A percentile compares a stretch with the other conserved stretches of the same genome.
These are phyloP conservation scores for Chalciporus chontae DNA, from an alignment of 768 basidiomycete species.

Conservation along the genomic window DNA sequence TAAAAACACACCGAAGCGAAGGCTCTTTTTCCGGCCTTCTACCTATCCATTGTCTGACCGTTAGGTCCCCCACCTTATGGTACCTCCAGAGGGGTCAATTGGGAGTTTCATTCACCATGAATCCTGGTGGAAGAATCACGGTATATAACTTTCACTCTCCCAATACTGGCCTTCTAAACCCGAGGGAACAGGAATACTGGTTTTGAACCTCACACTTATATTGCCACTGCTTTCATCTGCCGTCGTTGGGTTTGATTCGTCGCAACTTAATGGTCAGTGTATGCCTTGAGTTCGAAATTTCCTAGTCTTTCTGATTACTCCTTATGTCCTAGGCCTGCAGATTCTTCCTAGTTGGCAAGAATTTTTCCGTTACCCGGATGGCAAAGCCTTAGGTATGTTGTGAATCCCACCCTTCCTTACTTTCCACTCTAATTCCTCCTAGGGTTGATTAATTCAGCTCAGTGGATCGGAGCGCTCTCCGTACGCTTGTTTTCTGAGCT, in stretches of 20 bases:
- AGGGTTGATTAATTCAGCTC: constrained; percentile 66
- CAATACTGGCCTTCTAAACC: not conserved
- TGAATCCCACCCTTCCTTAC: not conserved
- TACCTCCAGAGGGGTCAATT: constrained; percentile 47
- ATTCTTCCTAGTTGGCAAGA: constrained; percentile 62
- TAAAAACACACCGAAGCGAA: too few relatives aligned
- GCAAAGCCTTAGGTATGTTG: constrained; percentile 44
- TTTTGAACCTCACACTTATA: constrained; percentile 55
- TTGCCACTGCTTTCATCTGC: constrained; percentile 64
- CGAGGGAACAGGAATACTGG: constrained; percentile 45
- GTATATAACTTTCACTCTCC: constrained; percentile 30
- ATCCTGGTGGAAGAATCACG: constrained; percentile 59
- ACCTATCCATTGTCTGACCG: not conserved
- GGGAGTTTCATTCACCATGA: constrained; percentile 58
- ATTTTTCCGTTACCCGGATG: constrained; percentile 51
- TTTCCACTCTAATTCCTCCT: constrained; percentile 1
- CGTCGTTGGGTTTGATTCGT: constrained; percentile 67
- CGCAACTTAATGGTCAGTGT: constrained; percentile 50
- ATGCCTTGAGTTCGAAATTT: too few relatives aligned
- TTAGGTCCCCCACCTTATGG: constrained; percentile 17
- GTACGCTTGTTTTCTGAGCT: constrained; percentile 30
- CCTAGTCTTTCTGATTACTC: not conserved
- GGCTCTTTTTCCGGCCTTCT: not conserved
- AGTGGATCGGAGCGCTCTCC: constrained; percentile 52
- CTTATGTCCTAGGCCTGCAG: constrained; percentile 51